Conservation (phyloP, 148 eudicot genomes). For the Diospyros lotus region DNA sequence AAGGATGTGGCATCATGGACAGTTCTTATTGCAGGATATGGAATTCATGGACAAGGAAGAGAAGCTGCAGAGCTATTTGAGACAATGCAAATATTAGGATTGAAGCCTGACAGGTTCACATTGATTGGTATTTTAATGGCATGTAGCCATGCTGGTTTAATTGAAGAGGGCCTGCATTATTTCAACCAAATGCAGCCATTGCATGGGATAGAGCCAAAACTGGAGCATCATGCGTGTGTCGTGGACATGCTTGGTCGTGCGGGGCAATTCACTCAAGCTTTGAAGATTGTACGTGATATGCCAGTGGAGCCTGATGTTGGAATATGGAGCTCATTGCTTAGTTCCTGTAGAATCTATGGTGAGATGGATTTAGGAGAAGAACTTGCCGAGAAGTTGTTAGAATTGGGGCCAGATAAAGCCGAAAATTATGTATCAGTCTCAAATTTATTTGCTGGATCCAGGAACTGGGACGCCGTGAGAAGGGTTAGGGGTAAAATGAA, state of each 20-base stretch:
- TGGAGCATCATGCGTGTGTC: slow-evolving; percentile 59
- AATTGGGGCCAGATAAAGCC: slow-evolving; percentile 29
- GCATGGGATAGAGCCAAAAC: slow-evolving; percentile 40
- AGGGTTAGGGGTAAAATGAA: slow-evolving; percentile 30
- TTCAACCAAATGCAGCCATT: slow-evolving; percentile 43
- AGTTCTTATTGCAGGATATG: slow-evolving; percentile 60
- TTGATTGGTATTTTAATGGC: slow-evolving; percentile 45
- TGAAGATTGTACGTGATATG: slow-evolving; percentile 34
- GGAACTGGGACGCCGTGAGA: slow-evolving; percentile 52
- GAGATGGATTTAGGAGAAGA: slow-evolving; percentile 32
- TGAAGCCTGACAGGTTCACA: slow-evolving; percentile 47
- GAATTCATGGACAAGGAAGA: slow-evolving; percentile 51
- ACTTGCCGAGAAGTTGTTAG: slow-evolving; percentile 36
- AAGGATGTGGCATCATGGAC: slow-evolving; percentile 45
- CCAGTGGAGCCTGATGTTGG: slow-evolving; percentile 41
- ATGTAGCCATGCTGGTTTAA: slow-evolving; percentile 51
- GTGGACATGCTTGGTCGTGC: slow-evolving; percentile 59
- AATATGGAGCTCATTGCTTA: slow-evolving; percentile 50
- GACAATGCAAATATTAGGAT: slow-evolving; percentile 36
- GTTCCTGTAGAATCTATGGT: slow-evolving; percentile 36
- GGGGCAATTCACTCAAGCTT: slow-evolving; percentile 34
- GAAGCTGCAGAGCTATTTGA: slow-evolving; percentile 44
- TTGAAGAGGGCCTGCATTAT: slow-evolving; percentile 46
- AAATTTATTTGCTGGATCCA: slow-evolving; percentile 40
- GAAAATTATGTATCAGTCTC: slow-evolving; percentile 41